Evolutionary conservation across 345 rosid genomes (phyloP), one percentile per base, ranked within the genome.

Genomic region (Eucalyptus regnans): DNA sequence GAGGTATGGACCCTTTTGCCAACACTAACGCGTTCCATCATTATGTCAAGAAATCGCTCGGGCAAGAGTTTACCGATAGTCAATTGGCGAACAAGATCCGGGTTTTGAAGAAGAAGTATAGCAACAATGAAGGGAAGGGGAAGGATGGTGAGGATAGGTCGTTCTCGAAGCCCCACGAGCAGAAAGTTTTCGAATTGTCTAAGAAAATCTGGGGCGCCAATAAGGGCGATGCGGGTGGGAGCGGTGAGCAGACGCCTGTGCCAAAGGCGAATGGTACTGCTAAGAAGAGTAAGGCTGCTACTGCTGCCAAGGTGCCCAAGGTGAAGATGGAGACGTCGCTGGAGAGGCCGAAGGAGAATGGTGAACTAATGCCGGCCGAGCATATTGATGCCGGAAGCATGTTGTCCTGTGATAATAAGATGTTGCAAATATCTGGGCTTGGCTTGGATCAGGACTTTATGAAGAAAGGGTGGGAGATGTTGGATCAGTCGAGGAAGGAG

Each of bases 71-170:
- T 41, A 88, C 90, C 1, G 83, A 41, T 17, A 33, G 46, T 18
- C 92, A 93, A 62, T 23, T 93, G 50, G 51, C 27, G 20, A 86
- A 50, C 58, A 93, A 92, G 87, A 83, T 93, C 44, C 52, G 90
- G 25, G 60, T 46, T 27, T 15, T 89, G 56, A 83, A 84, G 90
- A 86, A 44, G 9, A 91, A 89, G 83, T 89, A 79, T 56, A 44
- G 17, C 13, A 58, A 52, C 49, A 71, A 60, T 50, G 88, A 86
- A 48, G 89, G 66, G 29, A 88, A 88, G 71, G 76, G 41, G 23
- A 58, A 86, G 29, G 23, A 37, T 8, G 87, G 85, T 13, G 43
- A 58, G 50, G 90, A 25, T 14, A 37, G 46, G 23, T 18, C 29
- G 9, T 64, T 46, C 46, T 12, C 50, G 13, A 66, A 29, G 41